phyloP scores from a whole-genome alignment of 306 rosid genomes.

The Lathyrus oleraceus region DNA sequence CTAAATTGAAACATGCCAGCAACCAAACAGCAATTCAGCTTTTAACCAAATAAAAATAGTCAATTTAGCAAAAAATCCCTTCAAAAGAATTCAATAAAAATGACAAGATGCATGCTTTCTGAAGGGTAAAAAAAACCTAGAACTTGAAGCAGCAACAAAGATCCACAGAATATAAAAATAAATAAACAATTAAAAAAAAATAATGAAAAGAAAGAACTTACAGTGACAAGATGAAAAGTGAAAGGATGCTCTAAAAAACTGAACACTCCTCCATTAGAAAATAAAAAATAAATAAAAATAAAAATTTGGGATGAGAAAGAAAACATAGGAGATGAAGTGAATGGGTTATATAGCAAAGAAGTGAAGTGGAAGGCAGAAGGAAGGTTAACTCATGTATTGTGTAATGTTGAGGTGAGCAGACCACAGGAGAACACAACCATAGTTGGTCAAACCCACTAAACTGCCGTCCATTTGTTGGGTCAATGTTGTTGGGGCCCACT shows the following conservation, averaged over 20 bases:
- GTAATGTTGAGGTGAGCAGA: not conserved
- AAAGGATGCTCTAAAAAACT: constrained; percentile 32
- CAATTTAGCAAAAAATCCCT: constrained; percentile 21
- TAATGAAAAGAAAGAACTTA: constrained; percentile 31
- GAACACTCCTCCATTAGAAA: constrained; percentile 36
- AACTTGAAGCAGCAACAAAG: constrained; percentile 25
- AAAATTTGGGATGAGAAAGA: constrained; percentile 28
- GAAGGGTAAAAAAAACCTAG: constrained; percentile 35
- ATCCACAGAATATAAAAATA: constrained; percentile 5
- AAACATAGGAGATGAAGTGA: constrained; percentile 31
- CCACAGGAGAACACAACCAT: constrained; percentile 33
- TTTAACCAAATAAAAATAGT: constrained; percentile 17
- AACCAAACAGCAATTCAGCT: constrained; percentile 28
- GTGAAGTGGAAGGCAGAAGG: constrained; percentile 2
- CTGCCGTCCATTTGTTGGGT: constrained; percentile 43
- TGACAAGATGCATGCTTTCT: not conserved
- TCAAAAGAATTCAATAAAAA: constrained; percentile 21
- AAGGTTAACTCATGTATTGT: not conserved
- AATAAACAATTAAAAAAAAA: not conserved
- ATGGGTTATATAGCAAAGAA: too few relatives aligned
- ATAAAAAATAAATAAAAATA: not conserved
- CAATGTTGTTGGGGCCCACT: constrained; percentile 38
- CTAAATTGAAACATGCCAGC: constrained; percentile 22
- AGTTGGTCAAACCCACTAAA: constrained; percentile 51
- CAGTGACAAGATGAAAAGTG: constrained; percentile 46